Base-by-base conservation (phyloP, 225 moss, liverwort and hornwort genomes). In the Lunularia cruciata region DNA sequence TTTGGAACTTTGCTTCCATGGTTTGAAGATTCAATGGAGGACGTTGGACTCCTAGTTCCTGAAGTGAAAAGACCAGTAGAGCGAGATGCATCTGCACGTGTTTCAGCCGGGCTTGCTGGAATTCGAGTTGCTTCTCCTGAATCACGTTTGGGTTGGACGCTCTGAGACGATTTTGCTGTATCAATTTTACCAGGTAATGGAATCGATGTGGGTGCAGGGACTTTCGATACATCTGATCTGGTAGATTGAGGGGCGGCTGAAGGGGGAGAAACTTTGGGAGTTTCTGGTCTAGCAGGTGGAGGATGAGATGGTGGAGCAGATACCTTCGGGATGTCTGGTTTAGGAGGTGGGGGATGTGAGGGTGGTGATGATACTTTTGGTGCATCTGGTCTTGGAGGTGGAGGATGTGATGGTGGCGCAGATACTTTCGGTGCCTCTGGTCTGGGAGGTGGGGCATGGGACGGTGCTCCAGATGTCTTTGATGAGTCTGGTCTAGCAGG, bases 141-240 rank as follows among this genome's bases (percentile, higher is more conserved):
- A 67, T 56, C 65, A 19, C 54, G 47, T 51, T 72, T 82, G 52
- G 69, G 20, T 38, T 69, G 26, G 8, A 22, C 15, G 53, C 47
- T 53, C 8, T 62, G 56, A 18, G 68, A 72, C 36, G 34, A 47
- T 13, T 51, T 67, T 20, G 67, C 20, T 36, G n/a, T 27, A 36
- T 67, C 49, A 35, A 4, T 13, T 36, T 20, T 67, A 13, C 49
- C 19, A 67, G 67, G 34, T 36, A 35, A 51, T 8, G 49, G 19
- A 33, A 51, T 34, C 18, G 67, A 49, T 36, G 51, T 11, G 20
- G 51, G 31, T 51, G 33, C 9, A 19, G 72, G 40, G 19, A 16
- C 39, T 56, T 58, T 51, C 3, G 56, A 27, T 8, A 53, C 60
- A 48, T 71, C 75, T 4, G 57, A 65, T 57, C 1, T 23, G 23